Percentiles rank a stretch among this genome's conserved stretches.
phyloP scores from a whole-genome alignment of 768 basidiomycete genomes.

The Naganishia onofrii region DNA sequence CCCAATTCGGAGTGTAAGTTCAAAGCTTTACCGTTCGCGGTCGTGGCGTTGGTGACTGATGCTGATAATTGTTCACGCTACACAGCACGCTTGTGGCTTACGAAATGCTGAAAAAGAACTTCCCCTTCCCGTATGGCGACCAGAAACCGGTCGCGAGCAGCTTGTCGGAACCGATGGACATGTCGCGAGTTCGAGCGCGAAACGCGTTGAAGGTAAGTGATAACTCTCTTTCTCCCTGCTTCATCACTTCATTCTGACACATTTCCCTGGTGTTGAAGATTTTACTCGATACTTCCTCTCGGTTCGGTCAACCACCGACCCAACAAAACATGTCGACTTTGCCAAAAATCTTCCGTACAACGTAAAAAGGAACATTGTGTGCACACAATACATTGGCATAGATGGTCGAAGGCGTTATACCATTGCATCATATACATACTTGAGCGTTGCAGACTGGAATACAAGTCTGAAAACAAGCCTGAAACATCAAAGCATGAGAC shows the following conservation, averaged over 20 bases:
- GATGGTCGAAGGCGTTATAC: background rate
- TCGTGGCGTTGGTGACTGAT: too few relatives aligned
- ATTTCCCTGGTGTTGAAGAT: conserved; percentile 30
- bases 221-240: background rate
- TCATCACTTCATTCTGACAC: background rate
- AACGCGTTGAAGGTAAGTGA: conserved; percentile 74
- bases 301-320: conserved; percentile 42
- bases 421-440: conserved; percentile 4
- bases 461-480: background rate
- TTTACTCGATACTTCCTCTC: conserved; percentile 46
- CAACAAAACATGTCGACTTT: conserved; percentile 35
- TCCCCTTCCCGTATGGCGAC: conserved; percentile 40
- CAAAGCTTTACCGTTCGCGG: background rate
- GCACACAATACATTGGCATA: conserved; percentile 1
- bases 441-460: background rate
- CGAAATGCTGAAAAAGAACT: conserved; percentile 44
- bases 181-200: conserved; percentile 82
- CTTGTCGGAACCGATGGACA: conserved; percentile 76
- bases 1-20: conserved; percentile 73
- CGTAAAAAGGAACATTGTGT: conserved; percentile 11
- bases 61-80: background rate
- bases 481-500: too few relatives aligned
- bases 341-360: conserved; percentile 34
- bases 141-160: conserved; percentile 59
- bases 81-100: conserved; percentile 38